Conservation (phyloP, 768 basidiomycete species). For the Cyclocybe cylindracea region DNA sequence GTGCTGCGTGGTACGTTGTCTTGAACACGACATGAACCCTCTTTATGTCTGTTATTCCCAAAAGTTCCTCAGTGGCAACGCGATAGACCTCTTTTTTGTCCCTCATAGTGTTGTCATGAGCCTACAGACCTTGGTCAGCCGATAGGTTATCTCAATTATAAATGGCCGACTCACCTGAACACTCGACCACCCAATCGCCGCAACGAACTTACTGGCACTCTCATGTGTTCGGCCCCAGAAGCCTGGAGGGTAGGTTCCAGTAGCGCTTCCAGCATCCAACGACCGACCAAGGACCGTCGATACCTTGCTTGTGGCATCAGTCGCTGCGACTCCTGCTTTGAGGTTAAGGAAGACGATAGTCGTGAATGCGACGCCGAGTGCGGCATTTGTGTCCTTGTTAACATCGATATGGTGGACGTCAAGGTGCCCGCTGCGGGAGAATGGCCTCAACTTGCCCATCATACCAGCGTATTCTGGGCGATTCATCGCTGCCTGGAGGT, state of each 20-base stretch:
- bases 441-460: constrained; percentile 11
- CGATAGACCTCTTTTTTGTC: too few relatives aligned
- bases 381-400: constrained; percentile 8
- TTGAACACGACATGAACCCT: too few relatives aligned
- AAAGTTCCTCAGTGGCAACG: too few relatives aligned
- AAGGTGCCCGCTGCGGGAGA: constrained; percentile 7
- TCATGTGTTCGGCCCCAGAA: constrained; percentile 12
- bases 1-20: too few relatives aligned
- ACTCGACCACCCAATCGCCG: constrained; percentile 12
- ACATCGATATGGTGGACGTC: constrained; percentile 18
- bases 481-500: constrained; percentile 16
- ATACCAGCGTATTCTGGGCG: constrained; percentile 10
- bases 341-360: constrained; percentile 9
- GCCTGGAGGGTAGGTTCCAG: neutral
- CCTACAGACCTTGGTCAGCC: too few relatives aligned
- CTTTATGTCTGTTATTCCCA: too few relatives aligned
- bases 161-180: constrained; percentile 1
- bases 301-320: neutral
- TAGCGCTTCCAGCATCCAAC: neutral
- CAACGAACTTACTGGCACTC: neutral
- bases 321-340: constrained; percentile 1
- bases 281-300: neutral
- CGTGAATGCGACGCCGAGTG: constrained; percentile 13
- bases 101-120: too few relatives aligned
- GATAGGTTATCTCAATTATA: too few relatives aligned